Percentiles rank a stretch among this genome's conserved stretches.
These are phyloP conservation scores for Boletus tomentosulus DNA, from an alignment of 768 basidiomycete genomes.

Conservation along the genomic window DNA sequence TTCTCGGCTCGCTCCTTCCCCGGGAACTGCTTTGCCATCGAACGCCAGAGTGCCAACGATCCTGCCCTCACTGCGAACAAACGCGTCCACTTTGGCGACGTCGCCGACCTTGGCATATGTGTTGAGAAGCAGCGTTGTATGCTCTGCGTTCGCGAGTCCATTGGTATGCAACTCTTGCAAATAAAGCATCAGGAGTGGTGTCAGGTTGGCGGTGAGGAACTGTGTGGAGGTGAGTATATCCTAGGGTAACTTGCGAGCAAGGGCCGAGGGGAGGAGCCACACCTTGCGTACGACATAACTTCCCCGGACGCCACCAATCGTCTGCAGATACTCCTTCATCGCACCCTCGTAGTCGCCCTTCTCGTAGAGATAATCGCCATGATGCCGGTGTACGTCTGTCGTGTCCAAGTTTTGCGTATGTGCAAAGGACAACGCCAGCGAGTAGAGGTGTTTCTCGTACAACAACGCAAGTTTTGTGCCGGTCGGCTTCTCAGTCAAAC, in stretches of 20 bases:
- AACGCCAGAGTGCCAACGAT: slow-evolving; percentile 27
- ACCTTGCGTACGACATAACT: slow-evolving; percentile 98
- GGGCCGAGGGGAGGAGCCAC: slow-evolving; percentile 3
- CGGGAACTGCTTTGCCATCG: slow-evolving; percentile 18
- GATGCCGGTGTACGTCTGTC: slow-evolving; percentile 85
- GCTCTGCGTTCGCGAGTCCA: slow-evolving; percentile 90
- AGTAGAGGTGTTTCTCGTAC: slow-evolving; percentile 74
- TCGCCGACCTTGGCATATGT: slow-evolving; percentile 98
- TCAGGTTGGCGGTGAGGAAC: slow-evolving; percentile 96
- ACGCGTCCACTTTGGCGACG: slow-evolving; percentile 78
- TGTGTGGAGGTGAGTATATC: slow-evolving; percentile 29
- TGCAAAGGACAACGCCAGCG: slow-evolving; percentile 79
- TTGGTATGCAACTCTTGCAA: slow-evolving; percentile 91
- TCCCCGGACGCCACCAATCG: slow-evolving; percentile 83
- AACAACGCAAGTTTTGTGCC: slow-evolving; percentile 82
- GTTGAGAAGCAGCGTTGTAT: slow-evolving; percentile 94
- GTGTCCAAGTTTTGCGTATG: slow-evolving; percentile 75
- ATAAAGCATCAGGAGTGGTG: slow-evolving; percentile 92
- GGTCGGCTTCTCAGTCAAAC: slow-evolving; percentile 76
- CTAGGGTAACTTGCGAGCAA: not conserved
- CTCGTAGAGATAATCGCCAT: slow-evolving; percentile 86
- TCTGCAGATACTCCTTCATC: slow-evolving; percentile 89
- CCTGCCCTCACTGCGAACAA: slow-evolving; percentile 84
- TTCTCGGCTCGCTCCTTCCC: slow-evolving; percentile 51
- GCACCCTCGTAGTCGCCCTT: slow-evolving; percentile 93